Evolutionary conservation across 257 asterid species (phyloP), one percentile per base, ranked within the genome.

Genomic region (Fraxinus anomala): DNA sequence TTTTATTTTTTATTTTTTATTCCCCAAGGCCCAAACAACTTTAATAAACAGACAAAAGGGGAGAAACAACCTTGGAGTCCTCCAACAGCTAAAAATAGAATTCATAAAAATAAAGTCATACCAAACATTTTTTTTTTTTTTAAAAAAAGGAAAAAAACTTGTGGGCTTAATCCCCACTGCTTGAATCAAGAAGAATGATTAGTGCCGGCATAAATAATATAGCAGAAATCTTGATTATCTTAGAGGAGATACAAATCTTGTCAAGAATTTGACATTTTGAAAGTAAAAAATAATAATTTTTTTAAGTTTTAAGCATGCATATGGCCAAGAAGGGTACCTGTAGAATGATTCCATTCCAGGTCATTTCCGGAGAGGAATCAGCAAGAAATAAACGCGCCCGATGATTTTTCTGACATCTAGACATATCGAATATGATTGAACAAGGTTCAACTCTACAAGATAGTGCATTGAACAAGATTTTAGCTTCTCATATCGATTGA

Each of bases 181-280:
- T 49, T 73, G 78, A 63, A 5, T 63, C 34, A 24, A 63, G 68
- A 63, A 63, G 10, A 24, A 9, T 21, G 33, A 72, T 73, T 80
- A 67, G 51, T 59, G 70, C 80, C 75, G 68, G 79, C 78, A 73
- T 81, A 77, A 81, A 54, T 51, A 79, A 63, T 71, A 23, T 16
- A 51, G 42, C 31, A 75, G 17, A 70, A 63, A 82, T 78, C 73
- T 81, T 74, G 69, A 49, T 54, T 65, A 76, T 78, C 73, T 26
- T 73, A 72, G 37, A 40, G 49, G 16, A 65, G 86, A 85, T 85
- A 11, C 84, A 76, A 76, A 59, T 75, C 80, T 80, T 70, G 80
- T 51, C 31, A 19, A 3, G 19, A 1, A 70, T 19, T 37, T 37
- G 37, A 36, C 10, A 5, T 34, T 31, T 19, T n/a, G 28, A 69